Evolutionary conservation across 768 basidiomycete genomes (phyloP), one percentile per base, ranked within the genome.

Genomic region (Peribolospora baueri): DNA sequence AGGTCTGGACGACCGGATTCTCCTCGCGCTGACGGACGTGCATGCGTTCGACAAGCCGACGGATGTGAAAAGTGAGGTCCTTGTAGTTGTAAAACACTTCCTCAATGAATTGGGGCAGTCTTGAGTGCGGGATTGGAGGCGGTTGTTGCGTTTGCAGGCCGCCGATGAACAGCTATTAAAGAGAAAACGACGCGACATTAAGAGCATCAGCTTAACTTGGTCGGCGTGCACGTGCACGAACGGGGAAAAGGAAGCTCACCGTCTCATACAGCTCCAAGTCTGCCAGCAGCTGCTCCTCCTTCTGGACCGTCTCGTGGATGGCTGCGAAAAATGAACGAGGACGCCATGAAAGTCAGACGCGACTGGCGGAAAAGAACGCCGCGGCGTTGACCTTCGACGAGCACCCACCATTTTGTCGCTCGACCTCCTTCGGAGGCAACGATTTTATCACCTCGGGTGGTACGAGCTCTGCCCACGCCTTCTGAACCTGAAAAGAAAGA

Each of bases 61-160:
- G 74, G 62, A 82, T 85, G 63, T 82, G 81, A 64, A 83, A 81
- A 13, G 84, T 76, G n/a, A 97, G 70, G 58, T 85, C 84, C 4
- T 82, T 71, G 46, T 90, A 78, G 64, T 93, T 93, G 51, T 82
- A 79, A 59, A 97, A 90, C 3, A 90, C 80, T 42, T 84, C 81
- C 48, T 84, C 82, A 51, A 93, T 79, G 66, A 95, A 91, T 42
- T 80, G 77, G 41, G 84, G 81, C 5, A 91, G 67, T 5, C 61
- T 59, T 41, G 76, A 71, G 37, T 73, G 63, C 4, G 72, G 67
- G 46, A 93, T 78, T 61, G 91, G 81, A 0, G 85, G 78, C 13
- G 84, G 83, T 36, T 84, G 75, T 49, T 78, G 74, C 13, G 70
- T 68, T 13, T 80, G 77, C 40, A 97, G 69, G 3, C 84, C 82